These are phyloP conservation scores for Melanomma pulvis-pyrius DNA, from an alignment of 495 filamentous ascomycete species.

Conservation along the genomic window DNA sequence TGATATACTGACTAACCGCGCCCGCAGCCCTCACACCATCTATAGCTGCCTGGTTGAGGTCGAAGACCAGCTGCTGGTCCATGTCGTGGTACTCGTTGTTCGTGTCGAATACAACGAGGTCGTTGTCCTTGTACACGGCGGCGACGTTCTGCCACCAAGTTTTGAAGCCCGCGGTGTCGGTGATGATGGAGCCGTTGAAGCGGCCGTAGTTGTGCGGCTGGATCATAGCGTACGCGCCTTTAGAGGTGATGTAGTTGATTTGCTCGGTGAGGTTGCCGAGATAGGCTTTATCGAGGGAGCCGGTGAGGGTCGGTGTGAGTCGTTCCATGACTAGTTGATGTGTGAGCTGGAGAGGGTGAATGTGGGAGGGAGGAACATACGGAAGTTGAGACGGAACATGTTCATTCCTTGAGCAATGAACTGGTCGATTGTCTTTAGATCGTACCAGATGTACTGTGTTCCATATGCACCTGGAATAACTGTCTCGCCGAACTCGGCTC, in stretches of 20 bases:
- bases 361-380: background rate
- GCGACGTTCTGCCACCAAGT: constrained; percentile 69
- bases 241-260: constrained; percentile 58
- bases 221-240: constrained; percentile 67
- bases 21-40: constrained; percentile 70
- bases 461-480: constrained; percentile 36
- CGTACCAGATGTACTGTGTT: constrained; percentile 36
- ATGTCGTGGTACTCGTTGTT: constrained; percentile 80
- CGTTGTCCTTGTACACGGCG: constrained; percentile 60
- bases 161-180: constrained; percentile 61
- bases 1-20: constrained; percentile 74
- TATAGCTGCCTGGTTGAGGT: constrained; percentile 78
- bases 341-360: background rate
- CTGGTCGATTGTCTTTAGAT: constrained; percentile 37
- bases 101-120: constrained; percentile 66
- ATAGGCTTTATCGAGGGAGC: constrained; percentile 49
- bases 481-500: constrained; percentile 36
- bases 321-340: constrained; percentile 63
- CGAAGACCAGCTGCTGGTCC: constrained; percentile 68
- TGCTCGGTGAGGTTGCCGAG: constrained; percentile 52
- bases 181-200: constrained; percentile 68
- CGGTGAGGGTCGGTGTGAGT: constrained; percentile 58
- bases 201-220: constrained; percentile 76
- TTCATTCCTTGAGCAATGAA: constrained; percentile 68
- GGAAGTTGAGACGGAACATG: constrained; percentile 69